Evolutionary conservation across 1,139 yeast genomes (phyloP), one percentile per base, ranked within the genome.

Genomic region (Hansenula lynferdii): DNA sequence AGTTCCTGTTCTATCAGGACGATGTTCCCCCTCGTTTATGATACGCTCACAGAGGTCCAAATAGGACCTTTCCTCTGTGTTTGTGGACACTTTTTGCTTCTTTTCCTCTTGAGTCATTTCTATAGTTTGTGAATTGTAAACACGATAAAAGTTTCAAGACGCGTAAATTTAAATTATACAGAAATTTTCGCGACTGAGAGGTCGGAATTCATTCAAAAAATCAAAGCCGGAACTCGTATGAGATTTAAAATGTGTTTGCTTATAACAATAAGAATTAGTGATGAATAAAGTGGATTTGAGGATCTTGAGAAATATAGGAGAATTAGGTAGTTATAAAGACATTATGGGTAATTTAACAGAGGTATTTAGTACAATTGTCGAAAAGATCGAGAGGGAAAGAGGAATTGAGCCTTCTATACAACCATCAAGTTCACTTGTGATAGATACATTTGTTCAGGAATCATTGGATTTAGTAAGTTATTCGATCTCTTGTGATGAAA

Each of bases 1-100:
- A 0, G 98, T 92, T 1, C 98, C 99, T 1, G 99, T 92, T 57
- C 99, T 72, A 58, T 92, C 99, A 6, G 94, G 89, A 44, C 99
- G 80, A 51, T 74, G 74, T 58, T 92, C 97, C 28, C 98, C 98
- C 48, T 84, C 77, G 5, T 73, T 69, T 24, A 92, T 80, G 58
- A 94, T 92, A 11, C 75, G 67, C 42, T 69, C 64, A 59, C 97
- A 87, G 36, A 92, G 74, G 49, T 86, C 90, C 28, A 92, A 75
- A 58, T 92, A 92, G 12, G 89, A 90, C 53, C 79, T 83, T 61
- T 92, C 99, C 47, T 85, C 90, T 2, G 41, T 24, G 50, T 75
- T 76, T 6, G 29, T 21, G 12, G 25, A 16, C 8, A 34, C 34
- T 28, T 42, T 36, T 24, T 37, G 45, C 34, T 40, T 44, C 31